Evolutionary conservation across 2,329 filamentous ascomycete species (phyloP).

Genomic region (Diaporthe sp.): DNA sequence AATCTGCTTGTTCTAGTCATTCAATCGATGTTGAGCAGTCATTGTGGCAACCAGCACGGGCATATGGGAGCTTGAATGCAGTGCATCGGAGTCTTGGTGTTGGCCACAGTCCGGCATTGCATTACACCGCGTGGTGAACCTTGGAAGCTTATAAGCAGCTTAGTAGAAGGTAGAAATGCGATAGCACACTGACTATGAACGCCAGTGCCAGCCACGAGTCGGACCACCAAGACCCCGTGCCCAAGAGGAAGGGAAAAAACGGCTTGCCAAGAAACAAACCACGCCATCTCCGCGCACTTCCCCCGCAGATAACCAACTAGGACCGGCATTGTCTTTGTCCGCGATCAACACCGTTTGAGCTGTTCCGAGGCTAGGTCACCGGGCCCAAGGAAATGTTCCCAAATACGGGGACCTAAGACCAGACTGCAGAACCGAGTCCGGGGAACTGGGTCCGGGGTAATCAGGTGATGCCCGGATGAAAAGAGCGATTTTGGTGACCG

Average conservation of each 20-base stretch:
- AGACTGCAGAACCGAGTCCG: background rate
- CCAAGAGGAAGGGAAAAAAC: fast-evolving
- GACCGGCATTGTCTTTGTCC: conserved; percentile 17
- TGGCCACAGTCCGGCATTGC: background rate
- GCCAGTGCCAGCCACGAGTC: background rate
- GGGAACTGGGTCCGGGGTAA: conserved; percentile 23
- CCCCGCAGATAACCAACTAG: background rate
- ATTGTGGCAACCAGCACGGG: background rate
- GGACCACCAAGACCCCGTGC: background rate
- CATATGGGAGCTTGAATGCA: background rate
- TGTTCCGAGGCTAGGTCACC: background rate
- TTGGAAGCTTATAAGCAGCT: background rate
- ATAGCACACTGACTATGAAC: background rate
- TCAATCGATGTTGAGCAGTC: background rate
- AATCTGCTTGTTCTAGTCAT: no score
- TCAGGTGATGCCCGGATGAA: background rate
- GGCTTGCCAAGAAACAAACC: background rate
- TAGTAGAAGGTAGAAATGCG: background rate
- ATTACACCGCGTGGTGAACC: background rate
- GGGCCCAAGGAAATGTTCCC: background rate
- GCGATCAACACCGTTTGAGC: background rate
- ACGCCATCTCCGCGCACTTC: conserved; percentile 3
- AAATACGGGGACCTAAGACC: background rate
- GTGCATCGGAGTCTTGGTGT: background rate
- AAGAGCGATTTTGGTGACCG: no score